Base-by-base conservation (phyloP, 2,329 filamentous ascomycete genomes). In the Hansfordia pulvinata region DNA sequence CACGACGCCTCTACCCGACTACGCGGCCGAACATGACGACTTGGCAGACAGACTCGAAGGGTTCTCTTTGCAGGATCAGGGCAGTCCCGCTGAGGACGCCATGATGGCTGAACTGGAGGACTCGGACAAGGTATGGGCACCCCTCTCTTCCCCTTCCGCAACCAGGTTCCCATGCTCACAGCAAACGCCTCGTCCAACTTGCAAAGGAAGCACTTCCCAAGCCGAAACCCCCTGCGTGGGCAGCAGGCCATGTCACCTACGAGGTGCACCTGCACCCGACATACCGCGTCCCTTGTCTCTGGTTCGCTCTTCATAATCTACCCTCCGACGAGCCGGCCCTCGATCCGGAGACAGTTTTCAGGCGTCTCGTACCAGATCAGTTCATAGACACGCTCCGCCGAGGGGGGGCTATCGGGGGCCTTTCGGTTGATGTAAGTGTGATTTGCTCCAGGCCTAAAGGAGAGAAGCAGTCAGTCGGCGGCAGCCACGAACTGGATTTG, bases 191-290 rank as follows among this genome's bases (percentile, higher is more conserved):
- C 13, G 29, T 20, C 27, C 10, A 33, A 15, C 24, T 13, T 5
- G 29, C 13, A 19, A 31, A 69, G 61, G 58, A 57, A 21, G 53
- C 49, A 22, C 38, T 66, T 18, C 33, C 43, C 17, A 53, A 41
- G 11, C 36, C 38, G 17, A 35, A 41, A 23, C 40, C 35, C 25
- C 42, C 45, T 16, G 34, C 21, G 17, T 40, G 37, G 31, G 53
- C 51, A 32, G 46, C 48, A 35, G 54, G 56, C 29, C 56, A 62
- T 40, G 69, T 81, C 37, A 63, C 67, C 33, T 86, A 85, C 54
- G 76, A 84, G 49, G 71, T 86, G 40, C 65, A 82, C 42, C 61
- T 80, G 33, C 82, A 84, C 40, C 70, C 76, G 29, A 80, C 75
- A 30, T 88, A 86, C 52, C 66, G 66, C 34, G 69, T 77, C 23